Evolutionary conservation across 768 basidiomycete genomes (phyloP).

Genomic region (Agrocybe chaxingu): DNA sequence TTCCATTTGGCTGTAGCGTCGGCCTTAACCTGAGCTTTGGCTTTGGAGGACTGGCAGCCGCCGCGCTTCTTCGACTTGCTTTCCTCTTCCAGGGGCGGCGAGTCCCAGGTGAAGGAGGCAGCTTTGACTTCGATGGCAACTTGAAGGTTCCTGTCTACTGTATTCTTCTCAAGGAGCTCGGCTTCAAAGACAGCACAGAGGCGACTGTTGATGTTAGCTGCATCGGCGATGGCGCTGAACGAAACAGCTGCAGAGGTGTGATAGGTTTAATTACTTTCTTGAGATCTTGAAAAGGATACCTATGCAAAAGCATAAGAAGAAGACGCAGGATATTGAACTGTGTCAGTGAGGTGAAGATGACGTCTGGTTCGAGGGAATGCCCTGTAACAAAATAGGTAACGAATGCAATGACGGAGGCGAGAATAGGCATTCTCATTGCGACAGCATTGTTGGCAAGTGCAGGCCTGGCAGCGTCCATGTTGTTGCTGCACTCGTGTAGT

Average conservation of each 20-base stretch:
- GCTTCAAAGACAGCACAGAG: conserved; percentile 82
- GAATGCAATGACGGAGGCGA: conserved; percentile 77
- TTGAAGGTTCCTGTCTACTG: conserved; percentile 52
- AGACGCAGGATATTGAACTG: conserved; percentile 81
- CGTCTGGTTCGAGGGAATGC: conserved; percentile 63
- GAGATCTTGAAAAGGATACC: conserved; percentile 16
- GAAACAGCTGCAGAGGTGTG: conserved; percentile 46
- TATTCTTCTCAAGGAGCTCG: conserved; percentile 63
- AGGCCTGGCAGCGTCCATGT: too few species aligned
- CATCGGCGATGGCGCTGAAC: conserved; percentile 81
- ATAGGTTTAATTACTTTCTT: conserved; percentile 8
- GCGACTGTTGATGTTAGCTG: conserved; percentile 73
- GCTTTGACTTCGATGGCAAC: conserved; percentile 63
- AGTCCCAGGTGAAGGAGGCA: conserved; percentile 87
- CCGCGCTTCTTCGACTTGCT: conserved; percentile 11
- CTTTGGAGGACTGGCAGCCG: conserved; percentile 14
- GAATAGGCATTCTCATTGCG: conserved; percentile 66
- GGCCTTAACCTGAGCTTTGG: conserved; percentile 17
- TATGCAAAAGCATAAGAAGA: conserved; percentile 73
- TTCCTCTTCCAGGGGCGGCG: conserved; percentile 52
- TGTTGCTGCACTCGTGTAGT: too few species aligned
- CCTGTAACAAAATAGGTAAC: conserved; percentile 75
- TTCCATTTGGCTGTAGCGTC: conserved; percentile 28
- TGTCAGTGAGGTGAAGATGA: conserved; percentile 81
- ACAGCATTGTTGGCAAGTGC: conserved; percentile 69